These are phyloP conservation scores for Pseudozyma thailandica DNA, from an alignment of 1,284 basidiomycete species.

Conservation along the genomic window DNA sequence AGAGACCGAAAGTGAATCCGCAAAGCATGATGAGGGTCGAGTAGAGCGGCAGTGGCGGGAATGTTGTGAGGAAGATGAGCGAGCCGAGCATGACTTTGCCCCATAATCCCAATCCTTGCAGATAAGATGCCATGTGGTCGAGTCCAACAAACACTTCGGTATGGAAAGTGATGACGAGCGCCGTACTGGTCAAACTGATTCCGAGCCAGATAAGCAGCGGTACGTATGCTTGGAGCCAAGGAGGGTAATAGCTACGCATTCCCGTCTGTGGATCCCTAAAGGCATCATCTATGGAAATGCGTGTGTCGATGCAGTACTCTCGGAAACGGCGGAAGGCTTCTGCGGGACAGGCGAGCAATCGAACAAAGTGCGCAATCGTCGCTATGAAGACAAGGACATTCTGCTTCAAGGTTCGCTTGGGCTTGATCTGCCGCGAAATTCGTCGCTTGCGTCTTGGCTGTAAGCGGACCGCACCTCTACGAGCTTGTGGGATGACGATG, in stretches of 20 bases:
- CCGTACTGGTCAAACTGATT: slow-evolving; percentile 64
- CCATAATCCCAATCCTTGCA: slow-evolving; percentile 55
- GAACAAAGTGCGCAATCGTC: slow-evolving; percentile 18
- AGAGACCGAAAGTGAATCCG: slow-evolving; percentile 84
- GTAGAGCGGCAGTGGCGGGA: slow-evolving; percentile 81
- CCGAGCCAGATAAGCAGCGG: slow-evolving; percentile 68
- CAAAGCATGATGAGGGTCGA: slow-evolving; percentile 86
- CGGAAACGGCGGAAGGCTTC: slow-evolving; percentile 33
- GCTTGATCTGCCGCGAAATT: slow-evolving; percentile 22
- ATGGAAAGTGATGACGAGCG: slow-evolving; percentile 66
- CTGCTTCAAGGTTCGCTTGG: slow-evolving; percentile 25
- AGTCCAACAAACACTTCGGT: slow-evolving; percentile 63
- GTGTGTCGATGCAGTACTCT: slow-evolving; percentile 40
- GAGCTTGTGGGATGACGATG: slow-evolving; percentile 58
- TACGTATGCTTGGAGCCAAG: slow-evolving; percentile 66
- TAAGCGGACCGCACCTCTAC: slow-evolving; percentile 51
- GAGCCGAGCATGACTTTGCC: slow-evolving; percentile 59
- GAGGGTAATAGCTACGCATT: slow-evolving; percentile 57
- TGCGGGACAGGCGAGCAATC: slow-evolving; percentile 38
- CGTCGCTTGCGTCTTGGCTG: slow-evolving; percentile 26
- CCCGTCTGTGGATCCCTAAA: slow-evolving; percentile 63
- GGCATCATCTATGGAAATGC: slow-evolving; percentile 55
- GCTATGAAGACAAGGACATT: slow-evolving; percentile 23
- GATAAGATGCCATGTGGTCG: slow-evolving; percentile 52
- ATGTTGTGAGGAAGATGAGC: slow-evolving; percentile 68